Base-by-base conservation (phyloP, 768 basidiomycete species). In the Russula griseocarnosa region DNA sequence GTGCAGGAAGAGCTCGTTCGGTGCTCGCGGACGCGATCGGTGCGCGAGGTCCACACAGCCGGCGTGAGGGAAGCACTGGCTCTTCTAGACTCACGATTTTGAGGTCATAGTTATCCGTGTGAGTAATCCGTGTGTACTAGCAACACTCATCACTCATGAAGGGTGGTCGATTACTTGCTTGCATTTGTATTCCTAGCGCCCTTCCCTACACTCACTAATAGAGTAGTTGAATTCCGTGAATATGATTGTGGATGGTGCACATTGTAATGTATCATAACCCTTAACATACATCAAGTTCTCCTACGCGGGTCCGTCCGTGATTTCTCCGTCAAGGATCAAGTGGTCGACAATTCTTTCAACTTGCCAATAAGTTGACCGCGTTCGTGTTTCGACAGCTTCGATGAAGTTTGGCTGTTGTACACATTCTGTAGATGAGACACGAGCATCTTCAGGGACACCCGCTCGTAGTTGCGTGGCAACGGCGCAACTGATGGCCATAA, bases 21-120 rank as follows among this genome's bases (percentile, higher is more conserved):
- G 65, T 88, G 87, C 71, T 86, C 86, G n/a, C 82, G 79, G 56
- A 32, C 59, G 22, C 79, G 79, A 62, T 74, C 75, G 13, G 73
- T 89, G 52, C 82, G 83, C 26, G 84, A 88, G 71, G 92, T 93
- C 16, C 83, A 83, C 65, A 77, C 84, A 20, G 87, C 88, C 61
- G 88, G 84, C 20, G 87, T 94, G 32, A 82, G 78, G 57, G 87
- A 91, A 67, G 91, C 90, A 7, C 74, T 93, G 26, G 84, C 86
- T 63, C 73, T 93, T 28, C 78, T 94, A 42, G 90, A 94, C 70
- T 73, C 74, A 20, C 74, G 74, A 58, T 78, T 74, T 40, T 62
- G 65, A 66, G 20, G 54, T 42, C 36, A 60, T 24, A 22, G n/a
- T 55, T 13, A 30, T 46, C 54, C 13, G 26, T 18, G 32, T 38